phyloP scores from a whole-genome alignment of 768 basidiomycete species.

The Trametes cubensis region DNA sequence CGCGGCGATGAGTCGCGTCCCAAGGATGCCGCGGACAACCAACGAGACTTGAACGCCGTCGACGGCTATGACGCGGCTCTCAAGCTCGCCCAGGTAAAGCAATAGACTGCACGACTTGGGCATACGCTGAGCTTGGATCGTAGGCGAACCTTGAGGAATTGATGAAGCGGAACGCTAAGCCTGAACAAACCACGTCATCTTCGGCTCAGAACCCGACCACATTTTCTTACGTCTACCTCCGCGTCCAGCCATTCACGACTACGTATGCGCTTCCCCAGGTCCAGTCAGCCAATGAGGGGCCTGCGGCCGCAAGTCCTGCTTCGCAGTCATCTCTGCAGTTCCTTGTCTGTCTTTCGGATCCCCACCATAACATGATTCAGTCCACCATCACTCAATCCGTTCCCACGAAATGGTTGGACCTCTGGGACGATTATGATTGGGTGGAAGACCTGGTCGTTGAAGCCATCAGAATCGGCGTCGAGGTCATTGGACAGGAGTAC shows the following conservation, averaged over 20 bases:
- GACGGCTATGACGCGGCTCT: slow-evolving; percentile 84
- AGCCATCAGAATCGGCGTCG: slow-evolving; percentile 78
- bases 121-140: neutral
- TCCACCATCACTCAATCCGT: slow-evolving; percentile 83
- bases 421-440: slow-evolving; percentile 95
- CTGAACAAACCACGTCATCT: slow-evolving; percentile 32
- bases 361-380: slow-evolving; percentile 73
- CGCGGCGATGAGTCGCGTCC: slow-evolving; percentile 75
- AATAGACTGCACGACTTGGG: slow-evolving; percentile 6
- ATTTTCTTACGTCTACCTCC: slow-evolving; percentile 89
- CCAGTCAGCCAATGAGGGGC: slow-evolving; percentile 26
- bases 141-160: slow-evolving; percentile 81
- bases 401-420: slow-evolving; percentile 81
- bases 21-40: slow-evolving; percentile 52
- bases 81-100: slow-evolving; percentile 74
- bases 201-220: slow-evolving; percentile 64
- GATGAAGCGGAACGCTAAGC: slow-evolving; percentile 61
- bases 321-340: slow-evolving; percentile 56
- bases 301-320: slow-evolving; percentile 31
- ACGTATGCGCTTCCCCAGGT: slow-evolving; percentile 49
- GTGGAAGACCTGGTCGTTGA: slow-evolving; percentile 95
- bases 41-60: slow-evolving; percentile 77
- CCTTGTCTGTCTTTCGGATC: slow-evolving; percentile 70
- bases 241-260: slow-evolving; percentile 84
- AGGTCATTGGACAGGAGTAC: slow-evolving; percentile 92